Percentiles rank a stretch among this genome's conserved stretches.
phyloP scores from a whole-genome alignment of 2,329 filamentous ascomycete species.

The Immersiporthe knoxdaviesiana region DNA sequence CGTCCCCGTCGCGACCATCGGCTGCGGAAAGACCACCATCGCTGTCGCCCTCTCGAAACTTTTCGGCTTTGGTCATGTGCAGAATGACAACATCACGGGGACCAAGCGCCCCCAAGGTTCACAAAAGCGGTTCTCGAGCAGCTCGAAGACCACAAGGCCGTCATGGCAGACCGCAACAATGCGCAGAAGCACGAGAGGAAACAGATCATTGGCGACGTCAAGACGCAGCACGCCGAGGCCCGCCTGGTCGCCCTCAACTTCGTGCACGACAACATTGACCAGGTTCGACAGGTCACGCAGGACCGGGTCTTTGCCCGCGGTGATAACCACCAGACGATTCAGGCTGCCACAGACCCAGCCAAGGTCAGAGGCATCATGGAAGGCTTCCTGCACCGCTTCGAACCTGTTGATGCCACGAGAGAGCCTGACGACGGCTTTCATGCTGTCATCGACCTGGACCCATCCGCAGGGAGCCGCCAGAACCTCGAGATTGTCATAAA shows the following conservation, averaged over 20 bases:
- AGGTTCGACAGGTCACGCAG: constrained; percentile 75
- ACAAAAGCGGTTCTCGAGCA: constrained; percentile 69
- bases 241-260: constrained; percentile 87
- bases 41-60: constrained; percentile 79
- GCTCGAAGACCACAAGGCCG: constrained; percentile 68
- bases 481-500: constrained; percentile 83
- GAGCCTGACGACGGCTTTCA: constrained; percentile 85
- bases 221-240: constrained; percentile 58
- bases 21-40: constrained; percentile 95
- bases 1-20: constrained; percentile 90
- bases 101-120: constrained; percentile 77
- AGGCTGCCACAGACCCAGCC: constrained; percentile 71
- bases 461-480: constrained; percentile 72
- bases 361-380: constrained; percentile 94
- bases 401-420: constrained; percentile 68
- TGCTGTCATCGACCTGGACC: constrained; percentile 81
- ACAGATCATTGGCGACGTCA: constrained; percentile 83
- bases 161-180: constrained; percentile 94
- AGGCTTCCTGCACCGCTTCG: constrained; percentile 84
- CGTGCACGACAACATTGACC: constrained; percentile 75
- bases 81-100: constrained; percentile 93
- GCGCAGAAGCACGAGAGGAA: constrained; percentile 84
- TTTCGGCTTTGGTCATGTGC: constrained; percentile 89
- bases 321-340: constrained; percentile 98
- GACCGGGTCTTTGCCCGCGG: constrained; percentile 81